Conservation (phyloP, 2,329 filamentous ascomycete genomes). For the Coniosporium tulheliwenetii region DNA sequence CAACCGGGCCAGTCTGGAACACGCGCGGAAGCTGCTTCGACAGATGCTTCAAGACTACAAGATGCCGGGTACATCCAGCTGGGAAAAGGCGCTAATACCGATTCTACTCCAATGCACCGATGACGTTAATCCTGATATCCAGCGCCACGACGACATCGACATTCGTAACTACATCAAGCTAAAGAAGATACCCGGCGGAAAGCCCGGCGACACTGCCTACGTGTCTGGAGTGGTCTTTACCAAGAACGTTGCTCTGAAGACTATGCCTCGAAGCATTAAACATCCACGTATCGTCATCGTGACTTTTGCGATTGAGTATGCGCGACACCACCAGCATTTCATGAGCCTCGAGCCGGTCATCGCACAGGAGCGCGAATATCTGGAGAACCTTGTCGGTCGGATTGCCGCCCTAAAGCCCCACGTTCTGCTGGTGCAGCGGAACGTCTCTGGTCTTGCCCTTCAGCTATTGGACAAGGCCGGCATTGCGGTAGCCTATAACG, state of each 20-base stretch:
- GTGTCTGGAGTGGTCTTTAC: slow-evolving; percentile 94
- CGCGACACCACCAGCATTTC: slow-evolving; percentile 82
- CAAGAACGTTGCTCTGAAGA: slow-evolving; percentile 91
- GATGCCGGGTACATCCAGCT: slow-evolving; percentile 57
- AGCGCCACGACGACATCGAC: slow-evolving; percentile 86
- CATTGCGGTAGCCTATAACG: slow-evolving; percentile 89
- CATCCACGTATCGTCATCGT: slow-evolving; percentile 83
- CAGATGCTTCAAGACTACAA: slow-evolving; percentile 68
- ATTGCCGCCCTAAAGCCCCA: slow-evolving; percentile 77
- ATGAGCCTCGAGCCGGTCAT: slow-evolving; percentile 98
- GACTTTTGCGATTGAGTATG: slow-evolving; percentile 91
- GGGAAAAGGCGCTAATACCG: slow-evolving; percentile 82
- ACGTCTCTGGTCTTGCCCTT: slow-evolving; percentile 80
- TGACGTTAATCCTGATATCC: slow-evolving; percentile 85
- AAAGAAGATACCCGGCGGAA: slow-evolving; percentile 87
- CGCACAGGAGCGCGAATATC: slow-evolving; percentile 86
- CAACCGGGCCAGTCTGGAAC: slow-evolving; percentile 72
- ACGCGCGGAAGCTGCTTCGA: slow-evolving; percentile 70
- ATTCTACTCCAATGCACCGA: slow-evolving; percentile 84
- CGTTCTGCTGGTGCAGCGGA: slow-evolving; percentile 79
- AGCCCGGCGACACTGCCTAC: slow-evolving; percentile 84
- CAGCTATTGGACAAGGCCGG: slow-evolving; percentile 77
- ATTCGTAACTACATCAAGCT: slow-evolving; percentile 95
- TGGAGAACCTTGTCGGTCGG: slow-evolving; percentile 79
- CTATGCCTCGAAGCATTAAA: slow-evolving; percentile 75